Evolutionary conservation across 2,329 filamentous ascomycete genomes (phyloP), one percentile per base, ranked within the genome.

Genomic region (Furcasterigmium sp.): DNA sequence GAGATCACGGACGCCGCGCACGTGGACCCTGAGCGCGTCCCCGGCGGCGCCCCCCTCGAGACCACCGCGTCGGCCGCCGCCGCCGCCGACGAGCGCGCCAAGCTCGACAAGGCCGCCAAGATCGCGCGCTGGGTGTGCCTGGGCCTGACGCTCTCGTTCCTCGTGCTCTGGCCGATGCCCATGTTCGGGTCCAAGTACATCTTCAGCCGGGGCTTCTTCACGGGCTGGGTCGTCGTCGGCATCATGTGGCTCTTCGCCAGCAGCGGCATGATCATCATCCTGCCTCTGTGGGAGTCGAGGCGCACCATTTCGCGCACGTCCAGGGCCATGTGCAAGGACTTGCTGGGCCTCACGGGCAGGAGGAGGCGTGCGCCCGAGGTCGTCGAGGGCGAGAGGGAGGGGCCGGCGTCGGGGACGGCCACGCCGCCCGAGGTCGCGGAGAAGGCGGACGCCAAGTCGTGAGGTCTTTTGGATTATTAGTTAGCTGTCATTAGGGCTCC

Each of bases 151-250:
- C 46, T 88, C 1, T 69, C 76, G 1, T 40, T 59, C 34, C 44
- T 55, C 8, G 48, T 58, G n/a, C 44, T 60, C 1, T 60, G 57
- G 57, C 57, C 57, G 2, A 55, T 60, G 44, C 57, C 57, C 4
- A 48, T 60, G 44, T 60, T 57, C 30, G 57, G 52, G 9, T 54
- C 50, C 4, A 50, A 49, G 17, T 60, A 59, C 45, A 49, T 60
- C 8, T 60, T 59, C 36, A 55, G 53, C 37, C 53, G 53, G 39
- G 17, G 49, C 1, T 90, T 89, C 68, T 90, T 89, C 59, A 85
- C 83, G 0, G 84, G 84, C 9, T 88, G 84, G 84, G 76, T 87
- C 8, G 69, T 78, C 3, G 78, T 85, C 1, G 82, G 82, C 1
- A 84, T 90, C 23, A 62, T 86, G 3, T 90, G 85, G 85, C 67